Percentiles rank a stretch among this genome's conserved stretches.
Evolutionary conservation across 1,139 yeast genomes (phyloP).

Genomic region (Kazachstania sp.): DNA sequence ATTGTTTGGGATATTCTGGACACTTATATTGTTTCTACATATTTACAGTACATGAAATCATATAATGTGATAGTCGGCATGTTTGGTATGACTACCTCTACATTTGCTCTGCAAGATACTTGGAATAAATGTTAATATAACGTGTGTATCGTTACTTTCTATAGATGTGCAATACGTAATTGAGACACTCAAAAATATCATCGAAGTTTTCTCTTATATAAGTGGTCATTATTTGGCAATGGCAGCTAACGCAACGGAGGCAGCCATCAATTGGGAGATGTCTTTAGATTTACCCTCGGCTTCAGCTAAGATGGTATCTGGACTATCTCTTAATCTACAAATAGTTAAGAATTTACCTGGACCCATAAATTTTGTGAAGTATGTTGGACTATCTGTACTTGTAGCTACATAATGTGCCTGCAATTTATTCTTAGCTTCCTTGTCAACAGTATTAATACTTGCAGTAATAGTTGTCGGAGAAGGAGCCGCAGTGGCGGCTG

Average conservation of each 20-base stretch:
- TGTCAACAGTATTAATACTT: not conserved
- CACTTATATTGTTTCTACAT: constrained; percentile 62
- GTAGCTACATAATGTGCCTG: no score
- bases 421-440: not conserved
- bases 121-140: constrained; percentile 27
- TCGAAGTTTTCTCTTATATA: no score
- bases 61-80: constrained; percentile 77
- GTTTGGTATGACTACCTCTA: constrained; percentile 74
- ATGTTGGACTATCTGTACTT: not conserved
- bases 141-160: not conserved
- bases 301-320: constrained; percentile 1
- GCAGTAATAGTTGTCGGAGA: not conserved
- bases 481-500: not conserved
- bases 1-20: constrained; percentile 73
- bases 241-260: not conserved
- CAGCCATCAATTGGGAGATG: not conserved
- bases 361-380: not conserved
- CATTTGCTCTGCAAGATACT: constrained; percentile 64
- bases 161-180: not conserved
- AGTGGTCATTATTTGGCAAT: not conserved
- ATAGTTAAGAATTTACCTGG: not conserved
- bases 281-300: not conserved
- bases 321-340: not conserved
- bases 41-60: constrained; percentile 49
- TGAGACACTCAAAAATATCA: no score